These are phyloP conservation scores for Talaromyces sp. DNA, from an alignment of 2,329 filamentous ascomycete genomes.

Conservation along the genomic window DNA sequence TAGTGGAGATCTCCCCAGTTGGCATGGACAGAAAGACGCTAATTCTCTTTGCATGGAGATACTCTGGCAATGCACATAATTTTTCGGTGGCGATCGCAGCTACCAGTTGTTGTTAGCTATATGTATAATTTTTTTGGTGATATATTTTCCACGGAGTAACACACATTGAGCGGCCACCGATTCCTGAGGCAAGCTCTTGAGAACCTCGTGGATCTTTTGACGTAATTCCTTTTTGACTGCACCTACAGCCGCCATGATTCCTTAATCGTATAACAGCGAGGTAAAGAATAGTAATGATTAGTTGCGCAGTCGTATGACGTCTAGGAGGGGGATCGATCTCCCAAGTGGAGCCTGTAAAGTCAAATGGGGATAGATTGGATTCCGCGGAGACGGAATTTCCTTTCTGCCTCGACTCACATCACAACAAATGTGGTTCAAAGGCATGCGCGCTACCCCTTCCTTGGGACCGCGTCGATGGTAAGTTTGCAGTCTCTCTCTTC, in stretches of 20 bases:
- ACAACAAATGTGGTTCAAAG: constrained; percentile 1
- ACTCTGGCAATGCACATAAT: constrained; percentile 66
- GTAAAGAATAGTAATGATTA: neutral
- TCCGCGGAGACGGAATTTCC: constrained; percentile 9
- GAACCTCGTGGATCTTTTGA: constrained; percentile 61
- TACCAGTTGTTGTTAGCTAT: constrained; percentile 36
- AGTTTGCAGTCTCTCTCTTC: constrained; percentile 5
- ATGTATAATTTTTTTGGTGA: neutral
- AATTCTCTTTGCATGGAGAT: constrained; percentile 67
- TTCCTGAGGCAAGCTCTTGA: constrained; percentile 59
- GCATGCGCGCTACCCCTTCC: neutral
- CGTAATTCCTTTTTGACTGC: constrained; percentile 74
- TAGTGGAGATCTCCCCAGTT: constrained; percentile 76
- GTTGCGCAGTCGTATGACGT: neutral
- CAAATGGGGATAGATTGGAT: constrained; percentile 10
- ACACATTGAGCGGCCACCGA: constrained; percentile 67
- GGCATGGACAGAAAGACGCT: constrained; percentile 95
- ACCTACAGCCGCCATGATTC: constrained; percentile 53
- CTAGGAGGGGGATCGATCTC: neutral
- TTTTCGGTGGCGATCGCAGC: constrained; percentile 62
- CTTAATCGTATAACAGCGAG: neutral
- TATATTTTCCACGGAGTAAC: constrained; percentile 22
- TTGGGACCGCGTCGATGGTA: neutral
- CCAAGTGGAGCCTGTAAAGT: neutral
- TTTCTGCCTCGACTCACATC: neutral